phyloP scores from a whole-genome alignment of 2,329 filamentous ascomycete genomes.

The Aureobasidium vineae region DNA sequence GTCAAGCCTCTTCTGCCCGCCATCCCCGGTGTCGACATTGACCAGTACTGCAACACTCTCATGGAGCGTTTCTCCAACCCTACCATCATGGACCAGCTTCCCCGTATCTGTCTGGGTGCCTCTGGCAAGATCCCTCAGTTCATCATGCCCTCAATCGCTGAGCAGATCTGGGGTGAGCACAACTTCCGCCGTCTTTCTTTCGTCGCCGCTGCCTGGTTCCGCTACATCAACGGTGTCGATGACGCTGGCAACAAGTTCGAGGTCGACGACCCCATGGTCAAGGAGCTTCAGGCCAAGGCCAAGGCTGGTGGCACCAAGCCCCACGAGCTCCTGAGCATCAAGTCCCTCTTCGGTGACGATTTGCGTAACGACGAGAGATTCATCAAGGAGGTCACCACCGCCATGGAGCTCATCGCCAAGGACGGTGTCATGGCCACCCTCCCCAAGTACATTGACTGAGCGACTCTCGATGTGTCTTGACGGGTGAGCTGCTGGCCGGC shows the following conservation, averaged over 20 bases:
- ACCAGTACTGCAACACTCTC: conserved; percentile 54
- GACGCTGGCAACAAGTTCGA: conserved; percentile 47
- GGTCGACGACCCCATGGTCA: conserved; percentile 52
- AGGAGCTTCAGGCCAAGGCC: conserved; percentile 50
- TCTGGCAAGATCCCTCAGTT: conserved; percentile 57
- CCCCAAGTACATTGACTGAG: conserved; percentile 44
- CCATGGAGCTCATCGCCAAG: conserved; percentile 49
- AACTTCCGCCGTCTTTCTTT: conserved; percentile 49
- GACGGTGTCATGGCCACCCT: conserved; percentile 53
- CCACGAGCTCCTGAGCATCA: conserved; percentile 46
- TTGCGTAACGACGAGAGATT: conserved; percentile 52
- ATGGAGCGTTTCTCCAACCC: conserved; percentile 58
- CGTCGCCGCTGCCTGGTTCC: conserved; percentile 53
- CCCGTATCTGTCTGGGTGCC: conserved; percentile 52
- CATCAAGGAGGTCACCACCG: conserved; percentile 48
- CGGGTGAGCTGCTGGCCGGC: conserved; percentile 16
- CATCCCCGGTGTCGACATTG: conserved; percentile 53
- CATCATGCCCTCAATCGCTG: conserved; percentile 51
- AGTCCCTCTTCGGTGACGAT: conserved; percentile 53
- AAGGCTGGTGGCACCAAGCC: conserved; percentile 47
- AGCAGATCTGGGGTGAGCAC: conserved; percentile 49
- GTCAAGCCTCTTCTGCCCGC: conserved; percentile 54
- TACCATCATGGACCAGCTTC: conserved; percentile 56
- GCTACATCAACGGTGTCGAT: conserved; percentile 52
- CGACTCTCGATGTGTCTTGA: background rate